Evolutionary conservation across 2,329 filamentous ascomycete species (phyloP), one percentile per base, ranked within the genome.

Genomic region (Penicillium sp.): DNA sequence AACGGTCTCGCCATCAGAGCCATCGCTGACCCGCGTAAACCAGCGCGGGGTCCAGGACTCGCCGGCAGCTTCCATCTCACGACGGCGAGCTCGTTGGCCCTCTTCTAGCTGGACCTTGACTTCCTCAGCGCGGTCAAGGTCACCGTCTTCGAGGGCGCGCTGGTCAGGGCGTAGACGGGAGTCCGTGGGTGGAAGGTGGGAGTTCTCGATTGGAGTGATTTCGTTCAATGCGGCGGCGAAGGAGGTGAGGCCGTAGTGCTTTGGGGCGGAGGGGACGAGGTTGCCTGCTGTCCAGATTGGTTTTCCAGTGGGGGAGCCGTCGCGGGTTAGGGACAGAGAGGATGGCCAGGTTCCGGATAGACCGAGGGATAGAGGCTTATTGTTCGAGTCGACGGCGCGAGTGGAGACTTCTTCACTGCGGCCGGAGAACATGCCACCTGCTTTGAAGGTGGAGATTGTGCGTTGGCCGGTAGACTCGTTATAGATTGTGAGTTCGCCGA

Each of bases 341-440:
- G 79, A 78, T 0, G 92, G 96, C 94, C 94, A 99, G 48, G 88
- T 95, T 2, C 94, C 94, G 0, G 77, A 72, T 22, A 97, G 76
- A 14, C 88, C 85, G 10, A 87, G 77, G 0, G 88, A 81, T 0
- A 88, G 81, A 18, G 84, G 79, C 22, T 76, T 72, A 36, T 90
- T 90, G 49, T 87, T 79, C 0, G 80, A 73, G 51, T 87, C 85
- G 60, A 86, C 87, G 1, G 86, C 81, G 62, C 92, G 86, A 6
- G 92, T 87, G 31, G 82, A 79, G 9, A 97, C 89, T 55, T 99
- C 94, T 71, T 99, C 94, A 55, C 88, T 88, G 50, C 94, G 85
- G 13, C 94, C 94, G 28, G 92, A 92, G 74, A 97, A 99, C 90
- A 99, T 96, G 59, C 94, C 92, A 67, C 94, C 95, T 49, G 87